These are phyloP conservation scores for Bocquillonia castaneifolia DNA, from an alignment of 441 rosid genomes.

Conservation along the genomic window DNA sequence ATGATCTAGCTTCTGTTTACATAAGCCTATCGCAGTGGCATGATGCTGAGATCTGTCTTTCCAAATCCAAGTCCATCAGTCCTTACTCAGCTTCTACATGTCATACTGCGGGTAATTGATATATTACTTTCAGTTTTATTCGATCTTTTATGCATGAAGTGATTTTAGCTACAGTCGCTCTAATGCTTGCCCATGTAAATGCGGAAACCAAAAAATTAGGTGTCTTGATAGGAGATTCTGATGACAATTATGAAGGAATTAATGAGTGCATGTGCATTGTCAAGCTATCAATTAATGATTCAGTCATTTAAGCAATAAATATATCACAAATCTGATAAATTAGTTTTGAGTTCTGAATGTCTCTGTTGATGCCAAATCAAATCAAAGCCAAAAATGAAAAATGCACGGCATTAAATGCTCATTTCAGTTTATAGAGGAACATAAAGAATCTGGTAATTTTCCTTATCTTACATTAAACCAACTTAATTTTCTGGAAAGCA, in stretches of 20 bases:
- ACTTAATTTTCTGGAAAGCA: not conserved
- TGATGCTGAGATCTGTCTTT: constrained; percentile 87
- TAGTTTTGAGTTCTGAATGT: not conserved
- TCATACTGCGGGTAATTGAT: constrained; percentile 45
- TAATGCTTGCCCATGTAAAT: not conserved
- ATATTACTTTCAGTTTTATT: not conserved
- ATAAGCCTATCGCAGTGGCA: constrained; percentile 66
- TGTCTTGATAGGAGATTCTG: not conserved
- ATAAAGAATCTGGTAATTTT: not conserved
- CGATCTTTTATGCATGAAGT: not conserved
- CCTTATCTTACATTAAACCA: not conserved
- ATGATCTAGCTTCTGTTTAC: constrained; percentile 72
- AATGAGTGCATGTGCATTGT: not conserved
- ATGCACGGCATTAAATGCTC: not conserved
- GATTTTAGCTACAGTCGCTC: not conserved
- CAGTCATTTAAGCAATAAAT: not conserved
- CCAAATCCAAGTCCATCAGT: constrained; percentile 61
- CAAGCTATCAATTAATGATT: not conserved
- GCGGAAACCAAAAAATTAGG: not conserved
- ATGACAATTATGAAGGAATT: not conserved
- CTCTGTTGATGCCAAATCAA: not conserved
- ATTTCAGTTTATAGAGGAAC: not conserved
- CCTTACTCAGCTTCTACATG: constrained; percentile 57
- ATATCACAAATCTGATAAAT: too few species aligned
- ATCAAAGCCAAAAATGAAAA: not conserved